These are phyloP conservation scores for Syzygium malaccense DNA, from an alignment of 441 rosid genomes.

Conservation along the genomic window DNA sequence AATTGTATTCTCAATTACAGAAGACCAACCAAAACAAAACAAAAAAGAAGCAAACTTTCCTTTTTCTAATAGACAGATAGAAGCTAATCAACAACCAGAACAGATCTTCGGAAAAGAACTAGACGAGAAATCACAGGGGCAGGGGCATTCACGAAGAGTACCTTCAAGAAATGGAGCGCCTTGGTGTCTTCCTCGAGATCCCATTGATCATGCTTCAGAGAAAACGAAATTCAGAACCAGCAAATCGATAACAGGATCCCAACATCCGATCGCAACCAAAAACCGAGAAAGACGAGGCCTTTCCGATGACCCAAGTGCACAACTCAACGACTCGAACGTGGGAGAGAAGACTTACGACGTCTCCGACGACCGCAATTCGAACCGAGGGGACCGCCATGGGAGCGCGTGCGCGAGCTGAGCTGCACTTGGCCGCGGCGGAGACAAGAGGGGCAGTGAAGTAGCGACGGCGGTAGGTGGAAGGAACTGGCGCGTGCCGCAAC, in stretches of 20 bases:
- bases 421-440: not conserved
- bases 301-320: not conserved
- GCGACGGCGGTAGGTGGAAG: not conserved
- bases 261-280: not conserved
- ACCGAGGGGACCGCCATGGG: conserved; percentile 32
- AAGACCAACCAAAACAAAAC: not conserved
- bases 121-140: not conserved
- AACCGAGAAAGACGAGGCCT: not conserved
- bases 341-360: conserved; percentile 36
- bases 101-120: not conserved
- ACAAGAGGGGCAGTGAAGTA: not conserved
- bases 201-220: conserved; percentile 74
- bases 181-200: conserved; percentile 63
- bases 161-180: conserved; percentile 70
- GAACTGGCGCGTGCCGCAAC: not conserved
- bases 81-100: not conserved
- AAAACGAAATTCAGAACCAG: not conserved
- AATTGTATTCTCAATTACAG: not conserved
- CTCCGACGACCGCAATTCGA: conserved; percentile 76
- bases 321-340: not conserved
- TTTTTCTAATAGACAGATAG: not conserved
- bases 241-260: not conserved
- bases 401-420: not conserved
- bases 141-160: conserved; percentile 2
- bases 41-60: not conserved